Base-by-base conservation (phyloP, 2,329 filamentous ascomycete species). In the Delphinella strobiligena region DNA sequence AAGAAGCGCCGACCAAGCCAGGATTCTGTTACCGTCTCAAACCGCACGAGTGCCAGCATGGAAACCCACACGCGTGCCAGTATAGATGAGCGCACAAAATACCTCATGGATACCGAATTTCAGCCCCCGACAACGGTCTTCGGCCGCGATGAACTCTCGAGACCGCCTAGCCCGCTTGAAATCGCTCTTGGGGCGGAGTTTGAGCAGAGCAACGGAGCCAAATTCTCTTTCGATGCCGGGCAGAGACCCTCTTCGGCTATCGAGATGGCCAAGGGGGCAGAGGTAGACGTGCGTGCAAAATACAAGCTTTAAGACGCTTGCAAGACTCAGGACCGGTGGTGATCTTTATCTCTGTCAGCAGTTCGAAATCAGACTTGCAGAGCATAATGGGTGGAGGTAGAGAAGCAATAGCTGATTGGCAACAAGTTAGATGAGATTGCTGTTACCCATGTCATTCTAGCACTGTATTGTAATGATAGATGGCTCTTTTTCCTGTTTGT, bases 1-100 rank as follows among this genome's bases (percentile, higher is more conserved):
- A 59, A 58, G 51, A 55, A 55, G 45, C 45, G 51, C 12, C 42
- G 49, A 31, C 42, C 42, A 9, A 56, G 52, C 39, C 32, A 40
- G 8, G 52, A 49, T 14, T 49, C 46, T 5, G 29, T 37, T 18
- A 16, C 5, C n/a, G 30, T 29, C 10, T 38, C 35, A 4, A 4
- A 31, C 31, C n/a, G 31, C 12, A 33, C 9, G 8, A 33, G 31
- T 14, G 9, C 9, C 9, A 33, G 31, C 15, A 14, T 14, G 31
- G 22, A 27, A 12, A 27, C n/a, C 31, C n/a, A 14, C 12, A 33
- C 9, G 8, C 9, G 31, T 14, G 9, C 9, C 9, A 33, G 31
- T 33, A 14, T 14, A 14, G 22, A 27, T n/a, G n/a, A 12, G 12
- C n/a, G 31, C 12, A 33, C 9, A 8, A 33, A 14, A 8, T 8